Percentiles rank a stretch among this genome's conserved stretches.
These are phyloP conservation scores for Mucor sp. DNA, from an alignment of 371 early-diverging fungal genomes.

Conservation along the genomic window DNA sequence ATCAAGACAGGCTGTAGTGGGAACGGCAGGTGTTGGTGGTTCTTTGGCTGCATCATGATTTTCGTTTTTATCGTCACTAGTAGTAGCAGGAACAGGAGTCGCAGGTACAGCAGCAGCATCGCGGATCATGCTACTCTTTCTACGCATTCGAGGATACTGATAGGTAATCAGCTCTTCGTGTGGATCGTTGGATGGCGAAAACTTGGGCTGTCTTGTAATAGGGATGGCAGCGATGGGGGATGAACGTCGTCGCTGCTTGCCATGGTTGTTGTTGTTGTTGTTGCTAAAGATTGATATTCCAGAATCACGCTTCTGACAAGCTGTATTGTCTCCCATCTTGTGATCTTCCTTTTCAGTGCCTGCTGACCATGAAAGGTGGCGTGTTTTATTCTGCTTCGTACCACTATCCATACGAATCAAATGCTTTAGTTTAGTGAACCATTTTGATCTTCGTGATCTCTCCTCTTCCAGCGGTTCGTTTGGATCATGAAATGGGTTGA, in stretches of 20 bases:
- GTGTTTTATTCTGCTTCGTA: background rate
- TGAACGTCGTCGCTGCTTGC: background rate
- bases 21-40: background rate
- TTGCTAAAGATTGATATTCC: constrained; percentile 2
- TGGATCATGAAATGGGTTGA: background rate
- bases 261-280: background rate
- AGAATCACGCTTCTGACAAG: constrained; percentile 9
- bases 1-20: background rate
- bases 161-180: background rate
- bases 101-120: background rate
- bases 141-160: constrained; percentile 8
- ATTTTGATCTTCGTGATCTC: background rate
- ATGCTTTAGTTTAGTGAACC: constrained; percentile 1
- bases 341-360: constrained; percentile 2
- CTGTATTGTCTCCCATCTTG: background rate
- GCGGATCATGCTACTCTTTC: background rate
- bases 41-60: background rate
- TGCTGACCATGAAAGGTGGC: constrained; percentile 2
- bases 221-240: background rate
- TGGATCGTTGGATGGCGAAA: background rate
- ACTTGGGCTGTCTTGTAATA: constrained; percentile 10
- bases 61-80: background rate
- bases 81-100: background rate
- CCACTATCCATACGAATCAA: background rate
- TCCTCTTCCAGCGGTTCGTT: background rate